Base-by-base conservation (phyloP, 352 stramenopile species). In the Pythium biforme region DNA sequence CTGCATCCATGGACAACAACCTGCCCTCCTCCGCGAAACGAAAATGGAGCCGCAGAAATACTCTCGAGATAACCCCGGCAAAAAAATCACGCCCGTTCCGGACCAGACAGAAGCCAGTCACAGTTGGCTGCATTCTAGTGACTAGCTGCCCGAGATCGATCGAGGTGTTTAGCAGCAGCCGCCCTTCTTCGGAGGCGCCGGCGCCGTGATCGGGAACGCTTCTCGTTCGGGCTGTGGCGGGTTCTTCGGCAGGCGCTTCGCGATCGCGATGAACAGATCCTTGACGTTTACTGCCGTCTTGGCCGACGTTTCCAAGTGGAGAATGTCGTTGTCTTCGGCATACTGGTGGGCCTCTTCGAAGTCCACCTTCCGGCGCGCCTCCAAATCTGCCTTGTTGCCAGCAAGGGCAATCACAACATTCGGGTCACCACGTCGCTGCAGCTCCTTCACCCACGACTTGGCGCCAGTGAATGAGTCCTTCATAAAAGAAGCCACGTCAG, bases 221-320 rank as follows among this genome's bases (percentile, higher is more conserved):
- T 95, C 86, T 34, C 84, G 76, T 59, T 93, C 85, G 14, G 84
- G 81, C 63, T 95, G 86, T 34, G 80, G 79, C 29, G 83, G 81
- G 59, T 88, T 92, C 78, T 95, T 93, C 7, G 86, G 86, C 58
- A 95, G 73, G 39, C 79, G 76, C 73, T 93, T 91, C 20, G 86
- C 86, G 62, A 99, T 99, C 58, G 98, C 96, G 15, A 99, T 90
- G 74, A 99, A 99, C 43, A 99, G 80, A 48, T 98, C 88, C 74
- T 99, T 98, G 33, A 99, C 98, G 76, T 99, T 99, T 62, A 97
- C 97, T 3, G 96, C 94, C 55, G 97, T 99, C 85, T 99, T 99
- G 40, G 98, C 98, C 7, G 95, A 99, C 46, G 97, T 99, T 69
- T 99, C 97, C 83, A 99, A 96, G 83, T 99, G 98, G 19, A 99